phyloP scores from a whole-genome alignment of 2,329 filamentous ascomycete species.

The Hyphodiscus sp. region DNA sequence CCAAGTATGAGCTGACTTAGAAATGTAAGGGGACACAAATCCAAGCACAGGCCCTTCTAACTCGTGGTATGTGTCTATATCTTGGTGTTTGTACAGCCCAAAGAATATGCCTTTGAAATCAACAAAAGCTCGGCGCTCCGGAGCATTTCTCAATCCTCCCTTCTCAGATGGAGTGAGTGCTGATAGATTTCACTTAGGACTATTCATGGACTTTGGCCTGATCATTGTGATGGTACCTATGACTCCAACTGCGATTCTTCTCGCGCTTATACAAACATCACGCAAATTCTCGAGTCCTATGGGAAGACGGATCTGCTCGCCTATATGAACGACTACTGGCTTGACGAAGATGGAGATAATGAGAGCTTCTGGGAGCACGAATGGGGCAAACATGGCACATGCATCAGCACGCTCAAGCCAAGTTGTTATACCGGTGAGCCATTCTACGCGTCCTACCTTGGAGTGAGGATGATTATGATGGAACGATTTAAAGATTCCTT shows the following conservation, averaged over 20 bases:
- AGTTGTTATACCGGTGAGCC: conserved; percentile 49
- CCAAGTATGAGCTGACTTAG: too few species aligned
- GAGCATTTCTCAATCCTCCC: too few species aligned
- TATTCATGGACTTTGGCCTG: conserved; percentile 61
- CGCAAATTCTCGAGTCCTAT: conserved; percentile 49
- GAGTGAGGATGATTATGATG: background rate
- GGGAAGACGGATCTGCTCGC: conserved; percentile 49
- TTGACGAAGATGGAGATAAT: conserved; percentile 56
- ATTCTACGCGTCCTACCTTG: background rate
- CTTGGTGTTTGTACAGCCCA: too few species aligned
- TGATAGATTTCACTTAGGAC: conserved; percentile 46
- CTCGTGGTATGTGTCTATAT: conserved; percentile 29
- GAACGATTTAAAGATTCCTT: background rate
- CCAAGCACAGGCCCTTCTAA: conserved; percentile 40
- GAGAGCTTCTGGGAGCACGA: conserved; percentile 68
- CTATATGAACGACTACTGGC: conserved; percentile 60
- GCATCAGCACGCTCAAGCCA: conserved; percentile 62
- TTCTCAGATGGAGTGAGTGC: too few species aligned
- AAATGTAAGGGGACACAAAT: background rate
- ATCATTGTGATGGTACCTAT: conserved; percentile 63
- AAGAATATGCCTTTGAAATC: too few species aligned
- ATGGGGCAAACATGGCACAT: conserved; percentile 69
- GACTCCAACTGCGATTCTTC: conserved; percentile 57
- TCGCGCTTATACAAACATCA: conserved; percentile 61
- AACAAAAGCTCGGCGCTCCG: too few species aligned